phyloP scores from a whole-genome alignment of 805 yeast species.

The Peterozyma xylosa region DNA sequence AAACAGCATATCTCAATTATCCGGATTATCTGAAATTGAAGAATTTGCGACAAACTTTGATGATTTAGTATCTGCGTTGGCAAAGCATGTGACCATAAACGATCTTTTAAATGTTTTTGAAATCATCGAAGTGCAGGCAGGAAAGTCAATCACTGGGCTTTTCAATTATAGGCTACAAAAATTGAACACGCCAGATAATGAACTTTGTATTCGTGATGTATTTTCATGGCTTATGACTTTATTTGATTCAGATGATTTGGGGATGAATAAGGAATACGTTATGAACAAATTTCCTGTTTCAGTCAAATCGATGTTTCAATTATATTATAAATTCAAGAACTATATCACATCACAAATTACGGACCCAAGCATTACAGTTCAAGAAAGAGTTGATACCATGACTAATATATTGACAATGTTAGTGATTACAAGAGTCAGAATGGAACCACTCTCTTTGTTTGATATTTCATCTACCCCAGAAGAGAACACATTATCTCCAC shows the following conservation, averaged over 20 bases:
- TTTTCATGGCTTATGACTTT: conserved; percentile 64
- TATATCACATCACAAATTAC: conserved; percentile 60
- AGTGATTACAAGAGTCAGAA: conserved; percentile 59
- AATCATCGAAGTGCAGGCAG: conserved; percentile 61
- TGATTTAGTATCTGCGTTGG: conserved; percentile 47
- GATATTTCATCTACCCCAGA: conserved; percentile 7
- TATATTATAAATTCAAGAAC: conserved; percentile 59
- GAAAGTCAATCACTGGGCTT: conserved; percentile 46
- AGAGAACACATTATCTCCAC: conserved; percentile 26
- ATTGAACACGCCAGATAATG: conserved; percentile 38
- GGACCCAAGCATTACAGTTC: conserved; percentile 48
- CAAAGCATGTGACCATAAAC: conserved; percentile 46
- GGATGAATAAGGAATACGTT: conserved; percentile 23
- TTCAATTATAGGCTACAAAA: conserved; percentile 44
- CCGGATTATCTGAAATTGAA: conserved; percentile 43
- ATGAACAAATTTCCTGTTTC: conserved; percentile 57
- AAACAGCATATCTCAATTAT: conserved; percentile 35
- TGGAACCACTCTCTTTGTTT: conserved; percentile 47
- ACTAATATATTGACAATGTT: conserved; percentile 56
- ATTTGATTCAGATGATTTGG: conserved; percentile 26
- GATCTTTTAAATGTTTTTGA: conserved; percentile 82
- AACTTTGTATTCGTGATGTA: conserved; percentile 56
- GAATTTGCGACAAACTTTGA: conserved; percentile 60
- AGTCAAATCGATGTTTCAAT: conserved; percentile 53
- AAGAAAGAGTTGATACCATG: conserved; percentile 64